Conservation (phyloP, 2,329 filamentous ascomycete genomes). For the Truncatella angustata region DNA sequence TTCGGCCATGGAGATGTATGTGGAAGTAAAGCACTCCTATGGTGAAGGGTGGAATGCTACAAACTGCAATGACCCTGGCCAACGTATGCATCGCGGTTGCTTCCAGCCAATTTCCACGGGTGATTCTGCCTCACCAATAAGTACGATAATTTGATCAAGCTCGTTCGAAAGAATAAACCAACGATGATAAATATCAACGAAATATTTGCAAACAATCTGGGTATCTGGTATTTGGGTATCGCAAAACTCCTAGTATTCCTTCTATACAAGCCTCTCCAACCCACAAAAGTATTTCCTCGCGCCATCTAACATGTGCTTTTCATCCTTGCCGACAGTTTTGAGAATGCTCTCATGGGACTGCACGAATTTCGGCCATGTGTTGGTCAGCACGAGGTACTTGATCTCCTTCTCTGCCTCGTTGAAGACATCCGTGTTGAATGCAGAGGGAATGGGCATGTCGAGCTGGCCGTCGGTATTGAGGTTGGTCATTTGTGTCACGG, state of each 20-base stretch:
- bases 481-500: slow-evolving; percentile 15
- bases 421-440: slow-evolving; percentile 14
- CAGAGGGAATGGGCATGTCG: slow-evolving; percentile 9
- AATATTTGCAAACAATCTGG: too few relatives aligned
- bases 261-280: slow-evolving; percentile 3
- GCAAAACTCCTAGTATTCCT: too few relatives aligned
- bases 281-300: slow-evolving; percentile 10
- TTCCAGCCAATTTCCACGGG: too few relatives aligned
- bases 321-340: background rate
- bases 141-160: too few relatives aligned
- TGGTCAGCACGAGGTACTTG: slow-evolving; percentile 27
- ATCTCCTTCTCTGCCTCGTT: slow-evolving; percentile 19
- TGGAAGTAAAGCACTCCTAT: too few relatives aligned
- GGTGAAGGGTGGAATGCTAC: too few relatives aligned
- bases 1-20: too few relatives aligned
- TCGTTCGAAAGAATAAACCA: too few relatives aligned
- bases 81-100: too few relatives aligned
- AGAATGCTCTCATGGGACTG: slow-evolving; percentile 12
- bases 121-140: too few relatives aligned
- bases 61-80: too few relatives aligned
- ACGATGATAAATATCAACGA: too few relatives aligned
- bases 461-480: slow-evolving; percentile 8
- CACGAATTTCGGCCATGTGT: slow-evolving; percentile 30
- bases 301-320: slow-evolving; percentile 7
- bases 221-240: background rate